These are phyloP conservation scores for Astrocystis sublimbata DNA, from an alignment of 495 filamentous ascomycete species.

Conservation along the genomic window DNA sequence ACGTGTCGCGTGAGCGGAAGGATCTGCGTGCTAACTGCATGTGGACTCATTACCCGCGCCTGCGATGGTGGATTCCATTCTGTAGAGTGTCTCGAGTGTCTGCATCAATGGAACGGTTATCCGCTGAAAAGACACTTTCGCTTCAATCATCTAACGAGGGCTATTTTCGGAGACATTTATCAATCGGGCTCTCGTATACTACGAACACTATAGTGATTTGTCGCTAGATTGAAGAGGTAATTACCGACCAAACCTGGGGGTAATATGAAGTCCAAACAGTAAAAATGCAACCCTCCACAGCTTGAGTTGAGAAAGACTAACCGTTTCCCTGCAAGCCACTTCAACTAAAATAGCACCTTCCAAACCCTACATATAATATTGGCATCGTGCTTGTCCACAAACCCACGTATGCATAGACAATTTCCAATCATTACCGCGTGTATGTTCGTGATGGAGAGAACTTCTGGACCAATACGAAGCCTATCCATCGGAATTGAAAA, in stretches of 20 bases:
- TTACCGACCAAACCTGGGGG: not conserved
- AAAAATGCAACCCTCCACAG: too few relatives aligned
- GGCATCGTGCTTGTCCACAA: conserved; percentile 1
- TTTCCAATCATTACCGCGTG: too few relatives aligned
- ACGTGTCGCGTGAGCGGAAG: conserved; percentile 12
- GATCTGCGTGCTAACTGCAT: conserved; percentile 3
- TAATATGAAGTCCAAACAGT: not conserved
- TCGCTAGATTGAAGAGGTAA: too few relatives aligned
- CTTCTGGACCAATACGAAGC: not conserved
- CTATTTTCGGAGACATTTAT: not conserved
- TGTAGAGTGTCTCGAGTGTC: not conserved
- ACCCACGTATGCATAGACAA: too few relatives aligned
- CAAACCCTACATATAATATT: not conserved
- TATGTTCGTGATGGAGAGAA: not conserved
- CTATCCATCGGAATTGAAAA: too few relatives aligned
- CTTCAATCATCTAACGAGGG: too few relatives aligned
- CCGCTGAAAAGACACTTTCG: not conserved
- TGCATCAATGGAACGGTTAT: not conserved
- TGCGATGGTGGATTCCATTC: too few relatives aligned
- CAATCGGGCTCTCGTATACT: not conserved
- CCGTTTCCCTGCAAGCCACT: not conserved
- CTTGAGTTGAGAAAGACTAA: not conserved
- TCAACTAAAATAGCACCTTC: conserved; percentile 4
- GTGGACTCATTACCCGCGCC: too few relatives aligned
- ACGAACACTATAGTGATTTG: too few relatives aligned